These are phyloP conservation scores for Schizochytrium sp. DNA, from an alignment of 108 stramenopile species.

Conservation along the genomic window DNA sequence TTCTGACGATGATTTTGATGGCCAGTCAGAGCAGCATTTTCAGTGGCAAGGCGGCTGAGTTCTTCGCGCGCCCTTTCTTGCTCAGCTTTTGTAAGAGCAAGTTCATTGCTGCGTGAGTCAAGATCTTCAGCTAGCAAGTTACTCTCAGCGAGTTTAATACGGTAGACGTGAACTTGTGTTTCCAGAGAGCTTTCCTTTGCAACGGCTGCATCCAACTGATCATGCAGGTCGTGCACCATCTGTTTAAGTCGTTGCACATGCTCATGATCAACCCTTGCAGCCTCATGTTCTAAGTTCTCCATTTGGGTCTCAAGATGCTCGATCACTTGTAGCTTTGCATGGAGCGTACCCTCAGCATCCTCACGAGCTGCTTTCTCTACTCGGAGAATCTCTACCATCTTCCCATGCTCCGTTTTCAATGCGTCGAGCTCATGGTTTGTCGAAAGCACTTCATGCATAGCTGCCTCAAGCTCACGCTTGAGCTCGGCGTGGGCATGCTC, in stretches of 20 bases:
- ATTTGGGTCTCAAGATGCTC: neutral
- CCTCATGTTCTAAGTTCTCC: neutral
- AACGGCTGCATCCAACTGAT: neutral
- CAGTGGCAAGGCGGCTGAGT: slow-evolving; percentile 1
- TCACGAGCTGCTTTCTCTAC: neutral
- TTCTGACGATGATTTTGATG: slow-evolving; percentile 49
- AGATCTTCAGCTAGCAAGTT: neutral
- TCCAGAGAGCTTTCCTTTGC: slow-evolving; percentile 14
- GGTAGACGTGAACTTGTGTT: slow-evolving; percentile 1
- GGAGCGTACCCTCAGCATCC: neutral
- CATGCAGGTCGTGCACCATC: slow-evolving; percentile 26
- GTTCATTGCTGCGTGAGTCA: slow-evolving; percentile 5
- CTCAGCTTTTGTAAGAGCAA: slow-evolving; percentile 30
- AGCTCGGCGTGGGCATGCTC: neutral
- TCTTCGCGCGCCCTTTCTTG: slow-evolving; percentile 43
- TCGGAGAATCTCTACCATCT: neutral
- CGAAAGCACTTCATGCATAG: neutral
- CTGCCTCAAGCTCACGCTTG: neutral
- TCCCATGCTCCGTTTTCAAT: neutral
- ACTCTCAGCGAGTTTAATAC: slow-evolving; percentile 1
- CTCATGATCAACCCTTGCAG: slow-evolving; percentile 16
- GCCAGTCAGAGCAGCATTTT: slow-evolving; percentile 18
- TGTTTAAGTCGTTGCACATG: neutral
- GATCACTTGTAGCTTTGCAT: neutral
- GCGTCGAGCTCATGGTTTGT: neutral